Evolutionary conservation across 495 filamentous ascomycete genomes (phyloP).

Genomic region (Neurospora discreta): DNA sequence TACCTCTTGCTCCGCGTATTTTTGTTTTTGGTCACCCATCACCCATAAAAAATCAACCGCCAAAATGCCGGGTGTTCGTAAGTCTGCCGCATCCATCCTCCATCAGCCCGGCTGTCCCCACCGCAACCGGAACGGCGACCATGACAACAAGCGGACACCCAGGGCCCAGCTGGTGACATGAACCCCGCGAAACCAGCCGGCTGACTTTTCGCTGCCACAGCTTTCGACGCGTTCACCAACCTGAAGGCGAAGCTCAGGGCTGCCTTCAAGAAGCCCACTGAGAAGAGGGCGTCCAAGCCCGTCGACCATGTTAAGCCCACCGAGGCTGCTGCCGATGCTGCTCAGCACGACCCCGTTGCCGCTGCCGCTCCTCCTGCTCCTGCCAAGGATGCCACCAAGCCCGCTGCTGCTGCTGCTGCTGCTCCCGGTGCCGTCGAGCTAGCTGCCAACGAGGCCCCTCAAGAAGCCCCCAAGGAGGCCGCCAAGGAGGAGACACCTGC

Average conservation of each 20-base stretch:
- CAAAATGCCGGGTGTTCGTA: conserved; percentile 13
- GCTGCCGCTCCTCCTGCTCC: conserved; percentile 4
- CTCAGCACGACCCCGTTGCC: neutral
- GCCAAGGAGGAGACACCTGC: neutral
- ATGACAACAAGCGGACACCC: neutral
- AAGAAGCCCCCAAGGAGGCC: neutral
- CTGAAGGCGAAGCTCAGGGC: conserved; percentile 25
- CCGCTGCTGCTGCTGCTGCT: conserved; percentile 2
- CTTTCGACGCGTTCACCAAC: conserved; percentile 22
- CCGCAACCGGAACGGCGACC: neutral
- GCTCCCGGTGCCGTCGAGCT: neutral
- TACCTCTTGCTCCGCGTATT: neutral
- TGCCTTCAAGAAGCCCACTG: conserved; percentile 21
- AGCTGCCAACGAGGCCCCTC: neutral
- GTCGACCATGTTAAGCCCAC: conserved; percentile 6
- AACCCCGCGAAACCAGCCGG: neutral
- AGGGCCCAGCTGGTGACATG: neutral
- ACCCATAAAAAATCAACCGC: neutral
- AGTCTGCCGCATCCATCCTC: neutral
- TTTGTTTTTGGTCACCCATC: neutral
- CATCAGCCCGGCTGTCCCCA: neutral
- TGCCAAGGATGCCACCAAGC: conserved; percentile 1
- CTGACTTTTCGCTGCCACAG: conserved; percentile 3
- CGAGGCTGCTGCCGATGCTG: conserved; percentile 1
- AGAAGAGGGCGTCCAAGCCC: conserved; percentile 9